Base-by-base conservation (phyloP, 2,329 filamentous ascomycete species). In the Aureobasidium mangrovei region DNA sequence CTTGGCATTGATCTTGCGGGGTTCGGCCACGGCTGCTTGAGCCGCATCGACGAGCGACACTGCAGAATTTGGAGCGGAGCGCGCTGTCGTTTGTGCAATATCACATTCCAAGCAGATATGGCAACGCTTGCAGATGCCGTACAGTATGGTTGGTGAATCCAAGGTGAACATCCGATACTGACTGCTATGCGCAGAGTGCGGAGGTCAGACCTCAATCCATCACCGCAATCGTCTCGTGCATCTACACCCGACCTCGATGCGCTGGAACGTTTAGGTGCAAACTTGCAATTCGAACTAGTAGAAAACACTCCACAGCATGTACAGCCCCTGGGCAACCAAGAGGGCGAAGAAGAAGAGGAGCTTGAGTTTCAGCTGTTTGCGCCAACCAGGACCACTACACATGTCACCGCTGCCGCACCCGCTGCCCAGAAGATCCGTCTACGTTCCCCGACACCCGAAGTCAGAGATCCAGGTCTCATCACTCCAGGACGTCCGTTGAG, bases 361-460 rank as follows among this genome's bases (percentile, higher is more conserved):
- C 49, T 63, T 42, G 61, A 61, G 10, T 65, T 65, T 55, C 59
- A 58, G 4, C 59, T 65, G 5, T 65, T 65, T 56, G 61, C 63
- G 26, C 56, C 58, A 12, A 54, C 53, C 3, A 60, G 49, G 28
- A 24, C 56, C 18, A 42, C 38, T 12, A 33, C 49, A 4, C 24
- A 53, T 31, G 40, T 56, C 10, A 48, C 41, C 4, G 27, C 46
- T 5, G 39, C 54, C 32, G 45, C 47, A 7, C 52, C 54, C 3
- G 28, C 56, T 12, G 28, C 57, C 9, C 57, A 58, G 27, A 62
- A 57, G 33, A 63, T 64, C 29, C 54, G 58, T 3, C 54, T 64
- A 29, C 59, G 62, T 4, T 63, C 62, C 7, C 61, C 62, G 2
- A 58, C 61, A 24, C 53, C 56, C 31, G 60, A 61, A 26, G 36